These are phyloP conservation scores for Chionographis japonica DNA, from an alignment of 106 monocot genomes.

Conservation along the genomic window DNA sequence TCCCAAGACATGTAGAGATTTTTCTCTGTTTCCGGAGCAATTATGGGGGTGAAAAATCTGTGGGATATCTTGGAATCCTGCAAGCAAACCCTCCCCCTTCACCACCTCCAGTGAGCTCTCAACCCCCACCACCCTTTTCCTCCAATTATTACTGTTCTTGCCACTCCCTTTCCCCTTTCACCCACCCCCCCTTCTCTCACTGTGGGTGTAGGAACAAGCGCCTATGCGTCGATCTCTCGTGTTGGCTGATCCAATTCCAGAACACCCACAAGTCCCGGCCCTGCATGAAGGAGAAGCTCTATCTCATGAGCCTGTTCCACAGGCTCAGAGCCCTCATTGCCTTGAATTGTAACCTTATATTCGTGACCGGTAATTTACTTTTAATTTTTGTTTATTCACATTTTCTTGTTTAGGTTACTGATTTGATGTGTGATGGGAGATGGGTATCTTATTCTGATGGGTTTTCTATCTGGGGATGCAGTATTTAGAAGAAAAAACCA, in stretches of 20 bases:
- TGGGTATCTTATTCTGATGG: not conserved
- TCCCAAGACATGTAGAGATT: no score
- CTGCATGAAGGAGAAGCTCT: constrained; percentile 56
- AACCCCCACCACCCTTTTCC: not conserved
- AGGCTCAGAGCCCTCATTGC: constrained; percentile 80
- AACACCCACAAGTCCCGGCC: constrained; percentile 35
- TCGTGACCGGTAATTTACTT: constrained; percentile 53
- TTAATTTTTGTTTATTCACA: not conserved
- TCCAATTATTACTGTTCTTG: not conserved
- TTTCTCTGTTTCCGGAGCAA: not conserved
- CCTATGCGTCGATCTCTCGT: constrained; percentile 88
- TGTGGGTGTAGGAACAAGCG: constrained; percentile 67
- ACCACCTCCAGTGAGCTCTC: constrained; percentile 72
- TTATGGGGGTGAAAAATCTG: constrained; percentile 88
- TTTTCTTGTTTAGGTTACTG: not conserved
- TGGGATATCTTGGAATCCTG: constrained; percentile 97
- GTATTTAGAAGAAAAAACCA: not conserved
- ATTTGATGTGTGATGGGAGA: not conserved
- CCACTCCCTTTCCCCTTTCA: not conserved
- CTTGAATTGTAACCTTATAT: constrained; percentile 76
- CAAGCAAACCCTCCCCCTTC: constrained; percentile 93
- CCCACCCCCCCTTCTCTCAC: not conserved
- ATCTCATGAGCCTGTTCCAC: constrained; percentile 75
- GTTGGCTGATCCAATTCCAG: constrained; percentile 79
- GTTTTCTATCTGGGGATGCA: not conserved